Evolutionary conservation across 2,329 filamentous ascomycete species (phyloP).

Genomic region (Podosphaera leucotricha): DNA sequence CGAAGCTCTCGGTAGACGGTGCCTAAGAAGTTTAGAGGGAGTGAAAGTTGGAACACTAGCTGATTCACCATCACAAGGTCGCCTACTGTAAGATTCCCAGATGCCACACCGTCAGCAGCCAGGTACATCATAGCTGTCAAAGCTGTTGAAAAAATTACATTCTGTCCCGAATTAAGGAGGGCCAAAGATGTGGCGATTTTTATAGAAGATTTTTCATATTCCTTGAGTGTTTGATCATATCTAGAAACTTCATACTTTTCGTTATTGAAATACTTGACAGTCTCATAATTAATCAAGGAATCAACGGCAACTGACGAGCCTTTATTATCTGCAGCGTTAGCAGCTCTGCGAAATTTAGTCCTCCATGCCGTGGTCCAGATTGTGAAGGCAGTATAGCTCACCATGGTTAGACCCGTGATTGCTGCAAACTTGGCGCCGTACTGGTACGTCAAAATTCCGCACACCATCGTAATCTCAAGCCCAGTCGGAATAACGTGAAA

Average conservation of each 20-base stretch:
- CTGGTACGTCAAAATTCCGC: slow-evolving; percentile 87
- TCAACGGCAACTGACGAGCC: slow-evolving; percentile 90
- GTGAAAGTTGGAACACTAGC: slow-evolving; percentile 90
- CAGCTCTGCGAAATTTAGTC: slow-evolving; percentile 84
- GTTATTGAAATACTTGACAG: slow-evolving; percentile 99
- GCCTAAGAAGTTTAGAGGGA: slow-evolving; percentile 93
- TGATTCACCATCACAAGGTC: slow-evolving; percentile 98
- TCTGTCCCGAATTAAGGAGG: slow-evolving; percentile 84
- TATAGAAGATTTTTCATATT: slow-evolving; percentile 86
- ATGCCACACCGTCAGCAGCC: slow-evolving; percentile 69
- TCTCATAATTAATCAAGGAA: slow-evolving; percentile 95
- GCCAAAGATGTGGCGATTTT: slow-evolving; percentile 88
- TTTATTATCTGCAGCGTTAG: slow-evolving; percentile 88
- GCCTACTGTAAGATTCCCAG: slow-evolving; percentile 63
- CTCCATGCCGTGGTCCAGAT: slow-evolving; percentile 93
- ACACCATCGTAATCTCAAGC: slow-evolving; percentile 84
- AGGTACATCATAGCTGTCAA: slow-evolving; percentile 97
- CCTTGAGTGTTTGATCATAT: slow-evolving; percentile 66
- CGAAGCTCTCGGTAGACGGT: slow-evolving; percentile 90
- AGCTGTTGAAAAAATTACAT: slow-evolving; percentile 86
- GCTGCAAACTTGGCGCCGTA: slow-evolving; percentile 81
- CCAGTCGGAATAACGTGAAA: slow-evolving; percentile 91
- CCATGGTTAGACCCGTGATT: slow-evolving; percentile 78
- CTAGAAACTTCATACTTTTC: slow-evolving; percentile 80
- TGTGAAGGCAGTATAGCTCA: slow-evolving; percentile 85